phyloP scores from a whole-genome alignment of 345 rosid genomes.

The Heritiera fomes region DNA sequence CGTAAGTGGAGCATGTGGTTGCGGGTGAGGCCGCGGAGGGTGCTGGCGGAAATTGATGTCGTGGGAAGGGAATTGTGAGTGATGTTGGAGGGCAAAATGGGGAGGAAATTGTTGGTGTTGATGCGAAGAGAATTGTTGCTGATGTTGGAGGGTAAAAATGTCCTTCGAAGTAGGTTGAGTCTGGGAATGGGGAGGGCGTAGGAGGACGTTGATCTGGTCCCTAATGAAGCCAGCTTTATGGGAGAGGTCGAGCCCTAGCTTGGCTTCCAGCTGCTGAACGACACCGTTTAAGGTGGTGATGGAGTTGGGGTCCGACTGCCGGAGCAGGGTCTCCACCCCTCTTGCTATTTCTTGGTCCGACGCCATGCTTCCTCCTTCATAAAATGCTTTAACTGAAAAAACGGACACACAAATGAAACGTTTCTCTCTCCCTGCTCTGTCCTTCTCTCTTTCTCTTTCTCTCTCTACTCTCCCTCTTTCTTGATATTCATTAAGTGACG shows the following conservation, averaged over 20 bases:
- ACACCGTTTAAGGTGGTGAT: constrained; percentile 69
- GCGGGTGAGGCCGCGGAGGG: constrained; percentile 30
- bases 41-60: constrained; percentile 77
- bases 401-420: constrained; percentile 28
- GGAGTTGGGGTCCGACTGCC: constrained; percentile 66
- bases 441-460: constrained; percentile 21
- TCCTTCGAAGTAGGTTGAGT: constrained; percentile 37
- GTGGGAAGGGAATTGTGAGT: constrained; percentile 42
- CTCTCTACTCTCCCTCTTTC: constrained; percentile 12
- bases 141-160: constrained; percentile 63
- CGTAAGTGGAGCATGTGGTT: constrained; percentile 31
- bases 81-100: constrained; percentile 55
- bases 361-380: constrained; percentile 54
- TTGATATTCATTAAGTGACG: constrained; percentile 30
- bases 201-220: constrained; percentile 77
- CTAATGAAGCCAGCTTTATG: constrained; percentile 80
- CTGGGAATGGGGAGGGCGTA: constrained; percentile 50
- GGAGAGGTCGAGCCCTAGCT: constrained; percentile 76
- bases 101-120: constrained; percentile 47
- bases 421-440: constrained; percentile 25
- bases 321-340: constrained; percentile 76
- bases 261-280: constrained; percentile 81
- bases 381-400: constrained; percentile 42
- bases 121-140: constrained; percentile 37
- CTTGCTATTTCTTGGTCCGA: constrained; percentile 87